Evolutionary conservation across 345 rosid species (phyloP), one percentile per base, ranked within the genome.

Genomic region (Cardiospermum halicacabum): DNA sequence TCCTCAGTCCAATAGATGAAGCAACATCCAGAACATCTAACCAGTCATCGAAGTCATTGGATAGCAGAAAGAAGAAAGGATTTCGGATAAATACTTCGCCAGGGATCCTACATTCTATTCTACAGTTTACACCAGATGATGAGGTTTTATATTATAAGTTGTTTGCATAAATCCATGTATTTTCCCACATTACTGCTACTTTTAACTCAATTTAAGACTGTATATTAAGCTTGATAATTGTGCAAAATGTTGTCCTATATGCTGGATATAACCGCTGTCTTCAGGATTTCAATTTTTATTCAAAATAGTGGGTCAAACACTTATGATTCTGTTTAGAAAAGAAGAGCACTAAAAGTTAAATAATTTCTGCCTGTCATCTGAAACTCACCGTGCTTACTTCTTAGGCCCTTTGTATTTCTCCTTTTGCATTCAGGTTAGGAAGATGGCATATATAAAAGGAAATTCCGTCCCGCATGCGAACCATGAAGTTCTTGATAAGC

Each of bases 81-180:
- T 80, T 78, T 62, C 88, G 76, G 51, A 72, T 91, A 75, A 69
- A 67, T 65, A 91, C 97, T 56, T 96, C 90, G 47, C 75, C 82
- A 18, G 72, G 82, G 2, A 78, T 76, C 40, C 73, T 94, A 74
- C 76, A 79, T 60, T 77, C 85, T 54, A 66, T 94, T 72, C 69
- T 94, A 75, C 97, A 94, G 57, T 86, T 78, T 82, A 77, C 85
- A 62, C n/a, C 82, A 53, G 95, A 94, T 69, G 92, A 87, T 57
- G 92, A 91, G 92, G 99, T 86, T 75, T 36, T 36, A 58, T 58
- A 56, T 75, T 19, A 48, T 34, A 40, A 43, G 39, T 63, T 27
- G 50, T 51, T 66, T 48, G 45, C 36, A 55, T 36, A 56, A 48
- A 27, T 45, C 19, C 18, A 1, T 56, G 11, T 48, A 56, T 57